phyloP scores from a whole-genome alignment of 2,329 filamentous ascomycete species.

The Colletotrichum horii region DNA sequence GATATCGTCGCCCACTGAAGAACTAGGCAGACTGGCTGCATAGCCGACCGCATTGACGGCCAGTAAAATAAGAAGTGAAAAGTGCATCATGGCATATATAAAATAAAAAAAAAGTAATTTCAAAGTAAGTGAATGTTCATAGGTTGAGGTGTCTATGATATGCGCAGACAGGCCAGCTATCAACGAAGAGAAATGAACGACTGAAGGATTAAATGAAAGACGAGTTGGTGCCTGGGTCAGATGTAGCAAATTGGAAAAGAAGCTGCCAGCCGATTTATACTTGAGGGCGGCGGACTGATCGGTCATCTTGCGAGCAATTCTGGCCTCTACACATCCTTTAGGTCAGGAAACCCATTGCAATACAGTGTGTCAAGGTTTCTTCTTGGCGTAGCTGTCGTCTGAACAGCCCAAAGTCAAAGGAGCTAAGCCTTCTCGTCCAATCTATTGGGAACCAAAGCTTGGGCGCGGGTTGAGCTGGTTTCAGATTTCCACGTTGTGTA shows the following conservation, averaged over 20 bases:
- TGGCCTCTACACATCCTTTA: background rate
- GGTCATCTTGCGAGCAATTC: background rate
- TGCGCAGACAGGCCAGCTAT: background rate
- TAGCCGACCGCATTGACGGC: background rate
- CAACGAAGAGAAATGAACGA: background rate
- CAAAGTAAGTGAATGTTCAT: background rate
- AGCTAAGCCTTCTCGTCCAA: background rate
- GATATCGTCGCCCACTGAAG: background rate
- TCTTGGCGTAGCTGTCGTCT: background rate
- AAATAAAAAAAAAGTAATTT: background rate
- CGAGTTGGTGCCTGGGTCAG: background rate
- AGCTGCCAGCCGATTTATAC: background rate
- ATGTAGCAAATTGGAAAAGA: background rate
- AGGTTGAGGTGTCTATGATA: too few relatives aligned
- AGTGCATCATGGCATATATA: background rate
- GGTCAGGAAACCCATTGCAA: background rate
- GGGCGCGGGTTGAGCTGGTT: background rate
- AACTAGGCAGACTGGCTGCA: background rate
- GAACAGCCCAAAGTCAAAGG: background rate
- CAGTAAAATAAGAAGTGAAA: background rate
- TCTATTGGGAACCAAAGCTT: background rate
- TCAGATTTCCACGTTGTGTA: background rate
- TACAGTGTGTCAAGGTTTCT: background rate
- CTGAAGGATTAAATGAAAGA: background rate
- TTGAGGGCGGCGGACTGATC: background rate